These are phyloP conservation scores for Emmonsia crescens DNA, from an alignment of 2,329 filamentous ascomycete species.

Conservation along the genomic window DNA sequence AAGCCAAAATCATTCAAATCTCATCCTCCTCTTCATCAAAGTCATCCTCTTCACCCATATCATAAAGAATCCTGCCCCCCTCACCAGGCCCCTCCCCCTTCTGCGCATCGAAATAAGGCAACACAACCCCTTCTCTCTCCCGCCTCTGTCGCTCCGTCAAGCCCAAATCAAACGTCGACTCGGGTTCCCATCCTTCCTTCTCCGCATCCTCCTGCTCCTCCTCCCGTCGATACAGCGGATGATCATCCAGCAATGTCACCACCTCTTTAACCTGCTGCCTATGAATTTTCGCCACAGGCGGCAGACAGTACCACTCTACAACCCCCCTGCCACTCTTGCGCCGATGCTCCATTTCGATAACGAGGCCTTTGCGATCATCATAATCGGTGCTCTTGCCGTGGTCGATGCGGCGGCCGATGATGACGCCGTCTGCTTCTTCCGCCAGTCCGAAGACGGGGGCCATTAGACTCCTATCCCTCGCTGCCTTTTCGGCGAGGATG, in stretches of 20 bases:
- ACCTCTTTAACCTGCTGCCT: constrained; percentile 40
- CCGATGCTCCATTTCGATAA: constrained; percentile 77
- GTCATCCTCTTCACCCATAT: constrained; percentile 93
- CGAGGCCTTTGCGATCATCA: constrained; percentile 49
- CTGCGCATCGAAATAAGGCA: constrained; percentile 97
- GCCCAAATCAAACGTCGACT: constrained; percentile 73
- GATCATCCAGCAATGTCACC: constrained; percentile 60
- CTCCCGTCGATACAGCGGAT: constrained; percentile 53
- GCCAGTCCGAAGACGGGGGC: constrained; percentile 69
- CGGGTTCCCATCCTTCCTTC: constrained; percentile 28
- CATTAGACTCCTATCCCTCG: constrained; percentile 60
- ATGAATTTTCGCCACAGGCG: constrained; percentile 35
- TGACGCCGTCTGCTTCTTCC: constrained; percentile 66
- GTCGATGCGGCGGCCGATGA: constrained; percentile 53
- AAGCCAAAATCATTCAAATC: constrained; percentile 41
- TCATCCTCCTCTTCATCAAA: constrained; percentile 96
- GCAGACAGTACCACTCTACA: constrained; percentile 55
- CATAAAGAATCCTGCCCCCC: constrained; percentile 87
- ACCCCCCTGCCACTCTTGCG: constrained; percentile 71
- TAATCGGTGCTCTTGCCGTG: constrained; percentile 15
- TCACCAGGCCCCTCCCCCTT: constrained; percentile 60
- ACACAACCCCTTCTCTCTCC: constrained; percentile 76
- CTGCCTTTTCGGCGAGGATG: constrained; percentile 61
- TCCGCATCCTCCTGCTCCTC: constrained; percentile 38
- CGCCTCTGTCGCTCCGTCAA: constrained; percentile 82